Percentiles rank a stretch among this genome's conserved stretches.
These are phyloP conservation scores for Cyclotella cryptica DNA, from an alignment of 108 stramenopile species.

Conservation along the genomic window DNA sequence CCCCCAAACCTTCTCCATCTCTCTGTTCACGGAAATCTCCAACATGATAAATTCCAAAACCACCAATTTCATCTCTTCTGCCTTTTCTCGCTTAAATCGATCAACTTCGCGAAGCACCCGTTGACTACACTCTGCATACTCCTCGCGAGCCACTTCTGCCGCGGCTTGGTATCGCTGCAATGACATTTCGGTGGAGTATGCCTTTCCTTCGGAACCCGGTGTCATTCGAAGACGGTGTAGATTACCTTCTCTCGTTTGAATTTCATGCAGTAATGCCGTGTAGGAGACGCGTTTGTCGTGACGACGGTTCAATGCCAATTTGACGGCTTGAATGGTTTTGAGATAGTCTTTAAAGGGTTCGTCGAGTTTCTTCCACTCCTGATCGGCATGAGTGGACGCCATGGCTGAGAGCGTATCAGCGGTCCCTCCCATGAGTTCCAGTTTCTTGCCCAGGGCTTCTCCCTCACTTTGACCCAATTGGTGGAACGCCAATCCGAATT, in stretches of 20 bases:
- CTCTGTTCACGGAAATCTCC: constrained; percentile 94
- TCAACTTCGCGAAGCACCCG: constrained; percentile 95
- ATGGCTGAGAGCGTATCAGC: constrained; percentile 84
- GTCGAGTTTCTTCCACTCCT: constrained; percentile 89
- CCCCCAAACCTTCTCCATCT: constrained; percentile 94
- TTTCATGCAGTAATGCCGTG: constrained; percentile 76
- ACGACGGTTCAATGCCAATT: constrained; percentile 88
- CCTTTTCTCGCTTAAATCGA: constrained; percentile 96
- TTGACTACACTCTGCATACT: constrained; percentile 87
- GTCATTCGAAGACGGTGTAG: constrained; percentile 72
- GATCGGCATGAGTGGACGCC: constrained; percentile 85
- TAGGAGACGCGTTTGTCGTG: constrained; percentile 91
- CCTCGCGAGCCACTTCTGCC: constrained; percentile 77
- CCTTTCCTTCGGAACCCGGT: constrained; percentile 87
- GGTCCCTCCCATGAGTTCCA: constrained; percentile 85
- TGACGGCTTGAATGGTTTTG: constrained; percentile 93
- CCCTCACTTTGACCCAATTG: constrained; percentile 93
- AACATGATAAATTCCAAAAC: constrained; percentile 92
- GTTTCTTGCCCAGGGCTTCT: constrained; percentile 84
- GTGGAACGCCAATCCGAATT: constrained; percentile 97
- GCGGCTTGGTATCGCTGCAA: constrained; percentile 79
- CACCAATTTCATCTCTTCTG: constrained; percentile 93
- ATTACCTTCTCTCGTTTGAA: constrained; percentile 70
- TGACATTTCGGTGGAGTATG: constrained; percentile 85
- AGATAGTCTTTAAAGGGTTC: constrained; percentile 96